phyloP scores from a whole-genome alignment of 805 yeast species.

The Blastobotrys parvus region DNA sequence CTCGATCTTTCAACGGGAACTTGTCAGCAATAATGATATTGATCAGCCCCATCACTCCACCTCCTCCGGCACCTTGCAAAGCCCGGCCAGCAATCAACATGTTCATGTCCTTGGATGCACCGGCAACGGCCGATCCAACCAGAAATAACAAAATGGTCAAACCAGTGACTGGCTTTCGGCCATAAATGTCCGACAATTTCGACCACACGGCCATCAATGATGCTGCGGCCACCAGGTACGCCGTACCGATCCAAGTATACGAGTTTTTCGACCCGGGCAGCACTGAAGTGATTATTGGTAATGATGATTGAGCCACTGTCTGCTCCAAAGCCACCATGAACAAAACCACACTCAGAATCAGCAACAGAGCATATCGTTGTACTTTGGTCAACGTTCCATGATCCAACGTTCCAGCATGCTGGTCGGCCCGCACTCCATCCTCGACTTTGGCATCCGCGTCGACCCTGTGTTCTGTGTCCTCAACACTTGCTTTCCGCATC shows the following conservation, averaged over 20 bases:
- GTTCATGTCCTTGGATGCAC: conserved; percentile 35
- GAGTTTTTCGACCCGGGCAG: conserved; percentile 37
- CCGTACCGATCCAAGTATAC: conserved; percentile 58
- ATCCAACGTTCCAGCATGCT: conserved; percentile 2
- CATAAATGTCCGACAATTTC: conserved; percentile 46
- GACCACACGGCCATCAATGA: conserved; percentile 65
- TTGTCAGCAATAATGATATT: conserved; percentile 46
- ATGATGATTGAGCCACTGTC: conserved; percentile 45
- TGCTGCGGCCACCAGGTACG: conserved; percentile 51
- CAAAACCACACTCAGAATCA: conserved; percentile 14
- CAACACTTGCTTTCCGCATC: too few relatives aligned
- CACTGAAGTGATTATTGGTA: conserved; percentile 35
- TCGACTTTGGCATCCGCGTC: too few relatives aligned
- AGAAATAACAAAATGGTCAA: conserved; percentile 33
- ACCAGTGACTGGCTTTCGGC: conserved; percentile 29
- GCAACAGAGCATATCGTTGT: conserved; percentile 10
- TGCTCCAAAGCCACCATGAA: conserved; percentile 37
- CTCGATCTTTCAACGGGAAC: conserved; percentile 18
- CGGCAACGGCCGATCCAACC: conserved; percentile 38
- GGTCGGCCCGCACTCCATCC: background rate
- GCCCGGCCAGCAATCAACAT: conserved; percentile 60
- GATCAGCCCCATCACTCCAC: conserved; percentile 49
- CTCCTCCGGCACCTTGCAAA: conserved; percentile 62
- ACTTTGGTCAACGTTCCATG: background rate
- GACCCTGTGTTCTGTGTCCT: too few relatives aligned